phyloP scores from a whole-genome alignment of 169 alveolate genomes.

The Neospora caninum region DNA sequence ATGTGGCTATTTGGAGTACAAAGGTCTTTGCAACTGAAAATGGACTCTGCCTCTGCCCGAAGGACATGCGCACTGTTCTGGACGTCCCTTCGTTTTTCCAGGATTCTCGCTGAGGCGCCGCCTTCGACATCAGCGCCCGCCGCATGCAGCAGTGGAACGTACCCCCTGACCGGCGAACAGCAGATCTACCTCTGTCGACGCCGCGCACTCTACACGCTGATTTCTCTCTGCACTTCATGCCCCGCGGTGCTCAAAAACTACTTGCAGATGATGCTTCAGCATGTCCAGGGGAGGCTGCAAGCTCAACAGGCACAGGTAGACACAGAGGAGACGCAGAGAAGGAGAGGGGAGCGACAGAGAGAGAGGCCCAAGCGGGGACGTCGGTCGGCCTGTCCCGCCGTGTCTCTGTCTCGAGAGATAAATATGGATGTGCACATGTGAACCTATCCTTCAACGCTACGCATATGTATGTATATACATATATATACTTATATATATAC shows the following conservation, averaged over 20 bases:
- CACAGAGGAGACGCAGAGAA: no score
- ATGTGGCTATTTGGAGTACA: no score
- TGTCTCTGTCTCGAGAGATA: no score
- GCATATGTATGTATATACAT: background rate
- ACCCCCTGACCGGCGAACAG: conserved; percentile 51
- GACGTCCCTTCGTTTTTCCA: no score
- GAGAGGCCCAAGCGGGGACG: no score
- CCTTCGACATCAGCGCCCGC: background rate
- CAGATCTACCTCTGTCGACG: conserved; percentile 48
- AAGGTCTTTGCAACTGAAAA: no score
- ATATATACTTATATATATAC: background rate
- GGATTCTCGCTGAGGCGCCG: conserved; percentile 5
- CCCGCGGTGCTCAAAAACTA: conserved; percentile 27
- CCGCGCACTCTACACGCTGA: conserved; percentile 53
- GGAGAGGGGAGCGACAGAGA: no score
- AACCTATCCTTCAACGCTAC: no score
- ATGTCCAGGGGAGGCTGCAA: conserved; percentile 36
- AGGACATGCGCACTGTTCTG: no score
- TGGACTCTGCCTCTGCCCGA: no score
- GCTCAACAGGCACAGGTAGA: conserved; percentile 14
- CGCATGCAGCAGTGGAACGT: conserved; percentile 19
- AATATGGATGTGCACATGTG: no score
- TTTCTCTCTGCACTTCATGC: conserved; percentile 17
- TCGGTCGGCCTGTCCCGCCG: no score
- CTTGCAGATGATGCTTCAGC: conserved; percentile 57